Percentiles rank a stretch among this genome's conserved stretches.
These are phyloP conservation scores for Tulasnella calospora DNA, from an alignment of 768 basidiomycete genomes.

Conservation along the genomic window DNA sequence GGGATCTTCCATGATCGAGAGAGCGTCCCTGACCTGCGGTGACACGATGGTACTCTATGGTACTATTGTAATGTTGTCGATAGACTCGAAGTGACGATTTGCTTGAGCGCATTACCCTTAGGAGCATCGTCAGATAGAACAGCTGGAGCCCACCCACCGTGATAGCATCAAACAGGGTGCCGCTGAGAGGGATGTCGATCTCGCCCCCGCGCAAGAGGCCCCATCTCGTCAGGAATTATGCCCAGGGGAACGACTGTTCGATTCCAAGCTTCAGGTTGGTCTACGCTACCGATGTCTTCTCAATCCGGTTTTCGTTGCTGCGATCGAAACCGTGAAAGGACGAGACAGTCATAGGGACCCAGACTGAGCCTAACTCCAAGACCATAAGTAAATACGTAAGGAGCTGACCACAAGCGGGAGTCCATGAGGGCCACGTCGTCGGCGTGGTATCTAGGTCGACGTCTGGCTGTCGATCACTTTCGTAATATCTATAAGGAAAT, in stretches of 20 bases:
- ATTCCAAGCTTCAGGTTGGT: conserved; percentile 71
- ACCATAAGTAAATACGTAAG: conserved; percentile 40
- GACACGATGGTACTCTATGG: conserved; percentile 50
- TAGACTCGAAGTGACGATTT: conserved; percentile 58
- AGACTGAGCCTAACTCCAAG: neutral
- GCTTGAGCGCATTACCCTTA: conserved; percentile 51
- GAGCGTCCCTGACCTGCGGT: conserved; percentile 58
- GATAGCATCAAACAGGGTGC: no score
- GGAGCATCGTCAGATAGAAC: neutral
- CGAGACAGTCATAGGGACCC: neutral
- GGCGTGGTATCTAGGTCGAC: conserved; percentile 50
- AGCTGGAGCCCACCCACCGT: no score
- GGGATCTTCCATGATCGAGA: conserved; percentile 56
- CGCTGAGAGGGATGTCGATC: conserved; percentile 47
- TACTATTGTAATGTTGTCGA: conserved; percentile 47
- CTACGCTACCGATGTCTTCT: conserved; percentile 64
- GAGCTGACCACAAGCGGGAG: conserved; percentile 62
- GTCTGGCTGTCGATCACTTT: conserved; percentile 36
- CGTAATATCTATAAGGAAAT: conserved; percentile 32
- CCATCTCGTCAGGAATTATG: conserved; percentile 45
- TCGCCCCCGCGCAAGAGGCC: conserved; percentile 41
- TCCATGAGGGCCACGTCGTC: conserved; percentile 59
- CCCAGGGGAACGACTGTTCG: conserved; percentile 56
- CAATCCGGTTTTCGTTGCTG: conserved; percentile 55
- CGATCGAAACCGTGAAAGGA: conserved; percentile 40